Evolutionary conservation across 495 filamentous ascomycete species (phyloP), one percentile per base, ranked within the genome.

Genomic region (Bryoglossum gracile): DNA sequence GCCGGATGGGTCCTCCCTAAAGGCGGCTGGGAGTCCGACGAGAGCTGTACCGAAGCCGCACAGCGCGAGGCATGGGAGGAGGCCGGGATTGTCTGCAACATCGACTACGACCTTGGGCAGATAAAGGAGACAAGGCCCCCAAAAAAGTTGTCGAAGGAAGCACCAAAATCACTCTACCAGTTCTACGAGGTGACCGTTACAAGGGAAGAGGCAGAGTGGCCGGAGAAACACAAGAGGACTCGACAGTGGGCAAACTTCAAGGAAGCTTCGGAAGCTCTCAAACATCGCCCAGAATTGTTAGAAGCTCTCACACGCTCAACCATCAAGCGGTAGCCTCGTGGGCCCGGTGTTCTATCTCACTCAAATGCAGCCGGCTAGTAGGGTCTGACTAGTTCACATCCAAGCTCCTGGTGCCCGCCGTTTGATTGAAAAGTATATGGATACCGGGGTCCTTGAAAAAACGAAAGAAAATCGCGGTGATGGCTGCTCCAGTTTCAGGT

Each of bases 51-150:
- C 41, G 70, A 75, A 50, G 74, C 74, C 33, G 76, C 74, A 26
- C 69, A 69, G 46, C 72, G 92, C 50, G 92, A 98, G 69, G 94
- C 92, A 36, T 98, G 92, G 92, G 92, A 98, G 69, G 92, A 98
- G 69, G 92, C 88, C 42, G 92, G 92, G 55, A 89, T 98, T 59
- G 67, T 81, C 49, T 87, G 89, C 64, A 83, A 75, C 24, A 80
- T 96, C 59, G 78, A 78, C 48, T 79, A 80, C 56, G 87, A 94
- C 65, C 75, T 98, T 54, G 92, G 92, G 43, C 72, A 83, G 50
- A 92, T 98, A 59, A 68, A 78, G 45, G 92, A 98, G 64, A 78
- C 76, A 62, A 25, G 59, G 14, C 48, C 55, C 19, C 53, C 59
- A 8, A 61, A 64, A 17, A 58, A 73, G 24, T 54, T 77, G 48